Base-by-base conservation (phyloP, 1,284 basidiomycete species). In the Cryptococcus maquisensis region DNA sequence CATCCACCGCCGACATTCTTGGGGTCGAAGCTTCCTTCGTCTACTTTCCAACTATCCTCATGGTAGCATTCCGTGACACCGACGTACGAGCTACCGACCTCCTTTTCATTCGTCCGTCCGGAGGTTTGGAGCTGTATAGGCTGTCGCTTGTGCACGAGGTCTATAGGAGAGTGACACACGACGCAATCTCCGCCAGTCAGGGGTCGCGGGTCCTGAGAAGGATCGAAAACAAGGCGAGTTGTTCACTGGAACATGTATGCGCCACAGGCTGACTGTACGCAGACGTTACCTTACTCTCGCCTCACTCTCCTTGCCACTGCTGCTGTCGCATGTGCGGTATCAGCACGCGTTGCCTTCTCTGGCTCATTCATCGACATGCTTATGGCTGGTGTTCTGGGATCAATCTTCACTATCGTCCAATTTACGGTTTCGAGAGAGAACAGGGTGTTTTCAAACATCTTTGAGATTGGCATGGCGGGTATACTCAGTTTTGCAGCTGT, bases 341-440 rank as follows among this genome's bases (percentile, higher is more conserved):
- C 62, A 8, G 53, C 66, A 7, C 53, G 54, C 8, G 66, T 68
- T 3, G 66, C 66, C 2, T 68, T 68, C 52, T 60, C 62, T 23
- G 66, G 66, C 9, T 61, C 64, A 2, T 66, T 68, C 47, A 59
- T 68, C 44, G 66, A 68, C 49, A 61, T 66, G n/a, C 51, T 65
- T 13, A 59, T 65, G 54, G 55, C 66, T 1, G 66, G 60, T 28
- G 59, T 57, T 4, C 47, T 68, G 12, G 65, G 65, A 2, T 38
- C 53, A 12, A 41, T 64, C 36, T 55, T 68, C 7, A 60, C 63
- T 18, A 60, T 61, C 23, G 57, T 63, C 16, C 56, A 64, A 39
- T 56, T 68, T 45, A 61, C 57, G 20, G 52, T 68, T 10, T 56
- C 60, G 2, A 56, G 56, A 32, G 61, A 60, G n/a, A 62, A 66